Base-by-base conservation (phyloP, 2,329 filamentous ascomycete genomes). In the Sporothrix dimorphospora region DNA sequence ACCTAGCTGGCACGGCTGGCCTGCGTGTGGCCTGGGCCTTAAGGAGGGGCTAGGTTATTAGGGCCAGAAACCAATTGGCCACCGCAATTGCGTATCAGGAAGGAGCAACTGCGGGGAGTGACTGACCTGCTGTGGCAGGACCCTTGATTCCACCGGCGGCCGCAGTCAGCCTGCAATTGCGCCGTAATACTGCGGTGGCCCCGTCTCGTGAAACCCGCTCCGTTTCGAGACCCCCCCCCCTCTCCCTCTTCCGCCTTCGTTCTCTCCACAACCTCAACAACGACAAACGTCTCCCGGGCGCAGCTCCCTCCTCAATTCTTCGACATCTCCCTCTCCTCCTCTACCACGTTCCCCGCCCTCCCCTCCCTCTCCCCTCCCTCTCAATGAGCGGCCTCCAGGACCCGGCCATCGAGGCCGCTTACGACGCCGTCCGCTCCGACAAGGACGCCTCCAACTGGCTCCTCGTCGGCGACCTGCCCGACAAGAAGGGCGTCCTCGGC, bases 371-470 rank as follows among this genome's bases (percentile, higher is more conserved):
- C 9, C 16, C 16, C 49, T n/a, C 9, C 21, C 14, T 42, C 19
- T 21, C 57, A 19, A 89, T 89, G 87, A 89, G 87, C 75, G 86
- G 86, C 77, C 81, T 85, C 78, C 83, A 89, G 78, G 79, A 84
- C 72, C 84, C 88, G 79, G 89, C 90, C 59, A 87, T 92, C 77
- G 82, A 85, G 71, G 83, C 85, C 70, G 90, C 90, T 75, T 92
- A 91, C 84, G 88, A 91, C 38, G 86, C 87, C 73, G 89, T 92
- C 72, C 89, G 89, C 73, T 87, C 85, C 76, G 89, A 92, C 85
- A 91, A 90, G 80, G 86, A 90, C 73, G 81, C 83, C 72, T 88
- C 85, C 74, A 91, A 90, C 81, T 92, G 89, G 89, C 85, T 92
- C 27, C 84, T 92, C 72, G 84, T 92, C 76, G 89, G 88, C 75